A percentile compares a stretch with the other conserved stretches of the same genome.
These are phyloP conservation scores for Aegilops sharonensis DNA, from an alignment of 176 grass and related monocot genomes.

Conservation along the genomic window DNA sequence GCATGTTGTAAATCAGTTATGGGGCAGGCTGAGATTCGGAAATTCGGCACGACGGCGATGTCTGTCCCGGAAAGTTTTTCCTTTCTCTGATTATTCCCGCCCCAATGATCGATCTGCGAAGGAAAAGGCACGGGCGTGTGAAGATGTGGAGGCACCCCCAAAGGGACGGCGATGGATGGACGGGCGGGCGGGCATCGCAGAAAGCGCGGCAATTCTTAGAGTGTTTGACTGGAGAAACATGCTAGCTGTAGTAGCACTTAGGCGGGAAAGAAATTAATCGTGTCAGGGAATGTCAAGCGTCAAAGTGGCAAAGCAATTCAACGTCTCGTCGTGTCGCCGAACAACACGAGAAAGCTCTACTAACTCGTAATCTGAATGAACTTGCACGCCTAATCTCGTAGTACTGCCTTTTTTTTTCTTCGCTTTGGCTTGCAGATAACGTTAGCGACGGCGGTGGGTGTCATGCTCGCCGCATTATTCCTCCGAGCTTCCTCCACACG, in stretches of 20 bases:
- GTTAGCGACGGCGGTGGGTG: constrained; percentile 48
- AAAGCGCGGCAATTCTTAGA: constrained; percentile 12
- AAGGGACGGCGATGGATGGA: constrained; percentile 32
- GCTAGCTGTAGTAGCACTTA: background rate
- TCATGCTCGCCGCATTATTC: constrained; percentile 66
- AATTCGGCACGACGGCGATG: constrained; percentile 37
- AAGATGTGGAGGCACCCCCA: constrained; percentile 3
- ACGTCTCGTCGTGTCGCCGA: background rate
- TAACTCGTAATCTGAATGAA: background rate
- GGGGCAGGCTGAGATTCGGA: constrained; percentile 45
- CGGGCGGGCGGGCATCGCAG: constrained; percentile 28
- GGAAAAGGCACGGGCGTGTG: constrained; percentile 11
- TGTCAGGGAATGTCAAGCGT: background rate
- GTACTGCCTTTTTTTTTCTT: background rate
- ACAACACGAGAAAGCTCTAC: background rate
- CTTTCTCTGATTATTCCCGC: constrained; percentile 28
- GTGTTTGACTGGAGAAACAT: constrained; percentile 30
- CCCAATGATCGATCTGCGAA: constrained; percentile 25
- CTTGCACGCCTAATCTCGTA: background rate
- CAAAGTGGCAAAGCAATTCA: background rate
- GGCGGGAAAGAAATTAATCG: background rate
- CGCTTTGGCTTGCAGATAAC: constrained; percentile 45
- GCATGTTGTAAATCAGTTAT: constrained; percentile 26
- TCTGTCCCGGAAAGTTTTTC: background rate
- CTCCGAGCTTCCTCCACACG: constrained; percentile 55